A percentile compares a stretch with the other conserved stretches of the same genome.
Evolutionary conservation across 495 filamentous ascomycete genomes (phyloP).

Genomic region (Xylaria bambusicola): DNA sequence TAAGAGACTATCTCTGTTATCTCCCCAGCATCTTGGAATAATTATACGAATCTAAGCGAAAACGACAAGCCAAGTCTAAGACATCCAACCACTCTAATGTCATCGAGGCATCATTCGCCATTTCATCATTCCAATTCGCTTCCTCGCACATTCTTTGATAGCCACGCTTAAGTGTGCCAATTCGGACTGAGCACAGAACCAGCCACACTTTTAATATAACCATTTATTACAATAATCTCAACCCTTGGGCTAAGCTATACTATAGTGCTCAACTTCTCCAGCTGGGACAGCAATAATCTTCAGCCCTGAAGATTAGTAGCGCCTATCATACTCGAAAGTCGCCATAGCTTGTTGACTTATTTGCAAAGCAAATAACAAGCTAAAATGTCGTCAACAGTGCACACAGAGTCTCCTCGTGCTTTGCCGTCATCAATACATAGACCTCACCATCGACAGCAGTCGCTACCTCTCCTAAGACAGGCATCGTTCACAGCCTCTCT

Average conservation of each 20-base stretch:
- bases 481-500: constrained; percentile 11
- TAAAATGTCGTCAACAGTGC: constrained; percentile 27
- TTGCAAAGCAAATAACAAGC: constrained; percentile 21
- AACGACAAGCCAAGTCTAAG: neutral
- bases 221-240: too few relatives aligned
- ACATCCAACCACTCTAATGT: neutral
- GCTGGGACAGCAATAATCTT: too few relatives aligned
- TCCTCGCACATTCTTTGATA: neutral
- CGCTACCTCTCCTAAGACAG: constrained; percentile 20
- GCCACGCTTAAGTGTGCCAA: too few relatives aligned
- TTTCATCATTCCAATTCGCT: neutral
- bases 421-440: constrained; percentile 14
- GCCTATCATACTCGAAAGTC: neutral
- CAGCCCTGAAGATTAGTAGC: too few relatives aligned
- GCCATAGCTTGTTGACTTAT: neutral
- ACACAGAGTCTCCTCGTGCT: constrained; percentile 24
- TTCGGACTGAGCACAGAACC: neutral
- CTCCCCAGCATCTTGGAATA: neutral
- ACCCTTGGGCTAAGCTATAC: too few relatives aligned
- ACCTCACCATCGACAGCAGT: constrained; percentile 28
- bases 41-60: neutral
- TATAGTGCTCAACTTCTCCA: too few relatives aligned
- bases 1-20: neutral
- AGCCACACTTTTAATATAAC: too few relatives aligned
- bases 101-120: neutral